Percentiles rank a stretch among this genome's conserved stretches.
phyloP scores from a whole-genome alignment of 805 yeast genomes.

The Jamesozyma jinghongensis region DNA sequence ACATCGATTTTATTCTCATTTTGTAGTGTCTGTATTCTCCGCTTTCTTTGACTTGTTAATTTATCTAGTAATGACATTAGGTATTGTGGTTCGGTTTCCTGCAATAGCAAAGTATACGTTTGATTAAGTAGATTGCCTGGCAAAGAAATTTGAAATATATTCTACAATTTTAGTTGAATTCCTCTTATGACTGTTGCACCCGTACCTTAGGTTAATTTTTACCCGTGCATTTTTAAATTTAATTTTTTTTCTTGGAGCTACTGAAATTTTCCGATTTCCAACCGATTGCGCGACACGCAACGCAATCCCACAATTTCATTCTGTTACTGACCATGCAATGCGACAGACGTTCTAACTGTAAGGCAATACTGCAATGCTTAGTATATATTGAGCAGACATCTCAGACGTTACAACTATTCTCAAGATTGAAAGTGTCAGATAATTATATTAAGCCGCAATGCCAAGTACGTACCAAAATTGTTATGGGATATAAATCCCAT shows the following conservation, averaged over 20 bases:
- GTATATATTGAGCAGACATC: neutral
- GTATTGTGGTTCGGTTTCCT: too few relatives aligned
- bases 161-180: too few relatives aligned
- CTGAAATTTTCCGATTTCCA: too few relatives aligned
- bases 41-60: slow-evolving; percentile 5
- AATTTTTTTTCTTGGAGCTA: too few relatives aligned
- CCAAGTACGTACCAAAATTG: slow-evolving; percentile 44
- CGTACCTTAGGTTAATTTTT: too few relatives aligned
- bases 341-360: neutral
- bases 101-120: too few relatives aligned
- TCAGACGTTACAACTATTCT: slow-evolving; percentile 11
- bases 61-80: slow-evolving; percentile 7
- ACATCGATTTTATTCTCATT: neutral
- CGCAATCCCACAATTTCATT: neutral
- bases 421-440: slow-evolving; percentile 5
- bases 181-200: too few relatives aligned
- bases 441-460: slow-evolving; percentile 27
- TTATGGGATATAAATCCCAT: neutral
- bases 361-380: neutral
- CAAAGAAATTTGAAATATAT: too few relatives aligned
- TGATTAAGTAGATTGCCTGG: too few relatives aligned
- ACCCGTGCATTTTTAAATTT: too few relatives aligned
- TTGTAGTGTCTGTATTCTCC: slow-evolving; percentile 2
- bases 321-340: neutral
- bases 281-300: too few relatives aligned